Base-by-base conservation (phyloP, 805 yeast genomes). In the Yamadazyma philogaea region DNA sequence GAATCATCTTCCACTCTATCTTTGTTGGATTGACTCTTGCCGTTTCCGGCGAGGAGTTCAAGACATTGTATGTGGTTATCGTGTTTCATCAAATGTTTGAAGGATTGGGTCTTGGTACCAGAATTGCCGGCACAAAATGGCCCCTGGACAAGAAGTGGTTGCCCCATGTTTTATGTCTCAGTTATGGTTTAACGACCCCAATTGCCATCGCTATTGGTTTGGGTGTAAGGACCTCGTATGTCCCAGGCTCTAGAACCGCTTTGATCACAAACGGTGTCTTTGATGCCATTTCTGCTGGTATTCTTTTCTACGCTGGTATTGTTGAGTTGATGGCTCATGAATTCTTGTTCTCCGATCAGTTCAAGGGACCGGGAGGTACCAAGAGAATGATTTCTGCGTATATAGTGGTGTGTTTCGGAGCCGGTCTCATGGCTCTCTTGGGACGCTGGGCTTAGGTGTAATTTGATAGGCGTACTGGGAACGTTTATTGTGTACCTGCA, bases 321-420 rank as follows among this genome's bases (percentile, higher is more conserved):
- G 86, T 86, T 10, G 95, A 86, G 59, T 66, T 86, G 44, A 76
- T 86, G 82, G 93, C 91, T 2, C 82, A 80, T 52, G 95, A 87
- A 51, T 81, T 83, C 54, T 64, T 82, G 44, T 77, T 72, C 57
- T 72, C 83, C 15, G 77, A 72, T 41, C 83, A 78, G 51, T 80
- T 84, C 58, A 79, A 79, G 53, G 82, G 85, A n/a, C 58, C 64
- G n/a, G 64, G 61, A 28, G 79, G 82, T 1, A 66, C 77, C 37
- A 68, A 66, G 46, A 77, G 64, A 44, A 77, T 77, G 76, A 40
- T 78, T 11, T 45, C 52, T 30, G 87, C 82, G 7, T 81, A 70
- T 54, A 49, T 72, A 40, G 65, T 72, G 30, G 78, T 77, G 77
- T 74, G 79, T 52, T 58, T 70, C 48, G 90, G 90, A 50, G 82